phyloP scores from a whole-genome alignment of 352 stramenopile genomes.

The Aphanomyces astaci region DNA sequence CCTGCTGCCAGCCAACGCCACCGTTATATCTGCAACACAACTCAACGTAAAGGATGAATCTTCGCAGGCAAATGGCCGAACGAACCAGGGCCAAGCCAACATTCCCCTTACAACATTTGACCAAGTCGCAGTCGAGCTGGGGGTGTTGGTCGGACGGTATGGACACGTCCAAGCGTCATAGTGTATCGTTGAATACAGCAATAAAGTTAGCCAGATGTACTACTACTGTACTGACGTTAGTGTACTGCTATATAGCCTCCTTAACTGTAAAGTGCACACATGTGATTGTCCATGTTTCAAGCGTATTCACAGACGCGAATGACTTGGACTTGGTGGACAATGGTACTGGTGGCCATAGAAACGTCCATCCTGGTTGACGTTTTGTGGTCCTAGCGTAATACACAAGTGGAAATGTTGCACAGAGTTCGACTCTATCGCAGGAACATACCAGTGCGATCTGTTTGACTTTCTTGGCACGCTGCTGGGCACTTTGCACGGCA shows the following conservation, averaged over 20 bases:
- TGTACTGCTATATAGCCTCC: too few species aligned
- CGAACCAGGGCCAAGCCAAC: too few species aligned
- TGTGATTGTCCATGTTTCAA: too few species aligned
- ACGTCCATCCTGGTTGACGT: background rate
- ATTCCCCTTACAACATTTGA: background rate
- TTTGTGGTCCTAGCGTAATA: background rate
- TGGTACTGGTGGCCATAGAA: background rate
- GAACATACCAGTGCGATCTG: background rate
- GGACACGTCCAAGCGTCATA: background rate
- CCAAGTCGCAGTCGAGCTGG: background rate
- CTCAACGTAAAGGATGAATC: too few species aligned
- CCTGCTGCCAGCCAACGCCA: background rate
- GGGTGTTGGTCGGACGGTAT: background rate
- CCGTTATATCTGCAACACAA: too few species aligned
- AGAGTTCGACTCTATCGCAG: background rate
- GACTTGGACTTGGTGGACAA: background rate
- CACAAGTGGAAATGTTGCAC: background rate
- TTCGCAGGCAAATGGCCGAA: too few species aligned
- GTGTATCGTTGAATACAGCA: too few species aligned
- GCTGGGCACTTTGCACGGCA: background rate
- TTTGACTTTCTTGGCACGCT: background rate
- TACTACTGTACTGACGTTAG: too few species aligned
- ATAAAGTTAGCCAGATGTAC: too few species aligned
- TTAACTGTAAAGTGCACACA: too few species aligned
- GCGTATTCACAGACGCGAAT: background rate